phyloP scores from a whole-genome alignment of 177 flowering plant genomes.

The Telopea speciosissima region DNA sequence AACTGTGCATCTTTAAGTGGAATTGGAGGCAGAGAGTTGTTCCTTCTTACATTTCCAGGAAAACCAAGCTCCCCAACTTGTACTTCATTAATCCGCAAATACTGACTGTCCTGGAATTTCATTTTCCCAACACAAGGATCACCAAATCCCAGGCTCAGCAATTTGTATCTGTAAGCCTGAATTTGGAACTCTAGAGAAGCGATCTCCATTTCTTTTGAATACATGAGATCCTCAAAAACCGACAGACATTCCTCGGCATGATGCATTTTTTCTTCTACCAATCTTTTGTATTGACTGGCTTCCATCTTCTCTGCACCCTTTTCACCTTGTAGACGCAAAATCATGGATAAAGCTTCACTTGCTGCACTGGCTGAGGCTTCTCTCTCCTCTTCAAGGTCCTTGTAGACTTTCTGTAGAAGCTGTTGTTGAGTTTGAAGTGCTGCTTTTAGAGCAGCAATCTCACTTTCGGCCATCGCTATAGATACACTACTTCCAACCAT shows the following conservation, averaged over 20 bases:
- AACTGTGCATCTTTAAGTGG: slow-evolving; percentile 10
- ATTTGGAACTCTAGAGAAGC: slow-evolving; percentile 66
- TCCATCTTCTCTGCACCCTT: slow-evolving; percentile 78
- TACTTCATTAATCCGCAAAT: slow-evolving; percentile 22
- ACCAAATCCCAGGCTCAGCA: slow-evolving; percentile 51
- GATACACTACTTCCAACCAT: slow-evolving; percentile 28
- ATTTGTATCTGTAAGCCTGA: slow-evolving; percentile 57
- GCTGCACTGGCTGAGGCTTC: slow-evolving; percentile 80
- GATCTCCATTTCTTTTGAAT: slow-evolving; percentile 76
- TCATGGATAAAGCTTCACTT: slow-evolving; percentile 78
- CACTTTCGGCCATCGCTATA: slow-evolving; percentile 20
- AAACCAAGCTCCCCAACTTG: slow-evolving; percentile 15
- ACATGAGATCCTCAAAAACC: slow-evolving; percentile 48
- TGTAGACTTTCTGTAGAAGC: slow-evolving; percentile 63
- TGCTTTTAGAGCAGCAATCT: slow-evolving; percentile 44
- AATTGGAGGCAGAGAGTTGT: slow-evolving; percentile 39
- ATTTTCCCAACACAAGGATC: slow-evolving; percentile 34
- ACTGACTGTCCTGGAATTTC: slow-evolving; percentile 15
- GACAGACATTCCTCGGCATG: slow-evolving; percentile 59
- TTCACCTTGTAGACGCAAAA: slow-evolving; percentile 73
- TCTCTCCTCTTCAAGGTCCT: slow-evolving; percentile 74
- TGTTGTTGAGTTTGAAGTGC: slow-evolving; percentile 56
- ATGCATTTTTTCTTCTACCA: slow-evolving; percentile 72
- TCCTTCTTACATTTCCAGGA: slow-evolving; percentile 28
- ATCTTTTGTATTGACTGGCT: slow-evolving; percentile 76